phyloP scores from a whole-genome alignment of 345 rosid species.

The Iberis pinnata region DNA sequence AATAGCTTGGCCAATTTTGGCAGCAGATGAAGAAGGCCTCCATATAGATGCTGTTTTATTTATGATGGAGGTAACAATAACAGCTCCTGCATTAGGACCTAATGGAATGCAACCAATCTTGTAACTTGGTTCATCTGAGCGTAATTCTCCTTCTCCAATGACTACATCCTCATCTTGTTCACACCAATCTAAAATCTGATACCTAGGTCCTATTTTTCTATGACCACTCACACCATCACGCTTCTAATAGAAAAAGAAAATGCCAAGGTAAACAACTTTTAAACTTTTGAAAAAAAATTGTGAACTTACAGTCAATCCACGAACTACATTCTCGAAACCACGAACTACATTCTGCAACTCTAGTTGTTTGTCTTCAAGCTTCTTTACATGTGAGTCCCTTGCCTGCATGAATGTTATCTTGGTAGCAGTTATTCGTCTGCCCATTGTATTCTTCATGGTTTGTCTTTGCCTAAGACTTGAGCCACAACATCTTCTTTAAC shows the following conservation, averaged over 20 bases:
- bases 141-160: not conserved
- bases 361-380: not conserved
- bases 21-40: not conserved
- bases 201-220: too few species aligned
- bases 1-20: not conserved
- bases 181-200: not conserved
- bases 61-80: not conserved
- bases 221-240: too few species aligned
- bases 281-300: too few species aligned
- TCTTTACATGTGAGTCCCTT: not conserved
- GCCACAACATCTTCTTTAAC: not conserved
- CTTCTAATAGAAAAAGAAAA: too few species aligned
- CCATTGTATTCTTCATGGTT: not conserved
- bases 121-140: not conserved
- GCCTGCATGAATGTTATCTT: not conserved
- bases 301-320: too few species aligned
- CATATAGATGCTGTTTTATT: not conserved
- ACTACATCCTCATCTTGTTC: not conserved
- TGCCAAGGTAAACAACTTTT: too few species aligned
- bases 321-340: not conserved
- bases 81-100: not conserved
- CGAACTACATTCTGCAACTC: not conserved
- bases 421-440: not conserved
- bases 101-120: conserved; percentile 1
- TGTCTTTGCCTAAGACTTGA: not conserved